Evolutionary conservation across 768 basidiomycete species (phyloP).

Genomic region (Russula olivacea): DNA sequence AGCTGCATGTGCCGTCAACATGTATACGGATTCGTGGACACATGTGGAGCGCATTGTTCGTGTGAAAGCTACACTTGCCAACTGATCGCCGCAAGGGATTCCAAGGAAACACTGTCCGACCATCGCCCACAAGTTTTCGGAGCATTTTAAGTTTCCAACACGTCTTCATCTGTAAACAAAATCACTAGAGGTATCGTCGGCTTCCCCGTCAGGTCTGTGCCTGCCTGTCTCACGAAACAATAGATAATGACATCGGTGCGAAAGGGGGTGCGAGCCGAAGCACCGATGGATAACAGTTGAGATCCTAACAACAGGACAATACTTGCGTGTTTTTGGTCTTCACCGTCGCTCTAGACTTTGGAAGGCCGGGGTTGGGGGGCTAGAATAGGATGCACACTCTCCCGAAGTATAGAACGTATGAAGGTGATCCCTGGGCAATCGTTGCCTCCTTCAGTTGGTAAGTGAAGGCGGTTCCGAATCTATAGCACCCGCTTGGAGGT

Average conservation of each 20-base stretch:
- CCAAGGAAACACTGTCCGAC: slow-evolving; percentile 1
- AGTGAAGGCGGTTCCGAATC: slow-evolving; percentile 7
- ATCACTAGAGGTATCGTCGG: neutral
- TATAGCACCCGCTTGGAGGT: neutral
- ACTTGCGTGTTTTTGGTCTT: neutral
- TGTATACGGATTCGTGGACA: neutral
- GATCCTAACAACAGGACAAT: slow-evolving; percentile 5
- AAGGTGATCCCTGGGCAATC: slow-evolving; percentile 2
- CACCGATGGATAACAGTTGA: neutral
- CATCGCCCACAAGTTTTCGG: neutral
- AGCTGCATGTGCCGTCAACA: neutral
- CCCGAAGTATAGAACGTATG: neutral
- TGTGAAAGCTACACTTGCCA: neutral
- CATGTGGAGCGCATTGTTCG: neutral
- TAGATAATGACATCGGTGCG: neutral
- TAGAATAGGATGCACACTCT: neutral
- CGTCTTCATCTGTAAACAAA: neutral
- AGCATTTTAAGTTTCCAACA: neutral
- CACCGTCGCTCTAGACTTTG: neutral
- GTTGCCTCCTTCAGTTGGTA: neutral
- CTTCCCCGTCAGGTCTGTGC: neutral
- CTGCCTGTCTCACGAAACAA: slow-evolving; percentile 3
- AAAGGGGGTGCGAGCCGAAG: neutral
- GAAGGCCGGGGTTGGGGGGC: neutral
- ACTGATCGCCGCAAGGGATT: neutral